These are phyloP conservation scores for Carnegiea gigantea DNA, from an alignment of 179 eudicot species.

Conservation along the genomic window DNA sequence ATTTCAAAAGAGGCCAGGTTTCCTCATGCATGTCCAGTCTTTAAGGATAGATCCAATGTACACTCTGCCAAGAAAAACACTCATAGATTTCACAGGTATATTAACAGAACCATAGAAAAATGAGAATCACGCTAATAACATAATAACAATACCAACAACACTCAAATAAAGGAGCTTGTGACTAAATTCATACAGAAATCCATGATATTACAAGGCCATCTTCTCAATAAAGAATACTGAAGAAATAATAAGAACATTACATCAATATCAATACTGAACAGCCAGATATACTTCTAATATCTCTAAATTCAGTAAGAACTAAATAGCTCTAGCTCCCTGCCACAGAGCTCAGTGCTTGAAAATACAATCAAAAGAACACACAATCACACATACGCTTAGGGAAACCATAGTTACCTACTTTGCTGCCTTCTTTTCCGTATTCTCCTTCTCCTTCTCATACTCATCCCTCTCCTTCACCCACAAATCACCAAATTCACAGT, in stretches of 20 bases:
- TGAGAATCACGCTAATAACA: neutral
- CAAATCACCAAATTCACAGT: constrained; percentile 83
- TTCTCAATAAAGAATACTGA: neutral
- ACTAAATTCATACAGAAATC: neutral
- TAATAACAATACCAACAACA: neutral
- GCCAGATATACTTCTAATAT: neutral
- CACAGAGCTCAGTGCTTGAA: neutral
- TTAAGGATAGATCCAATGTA: neutral
- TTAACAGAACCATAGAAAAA: neutral
- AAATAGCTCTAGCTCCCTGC: neutral
- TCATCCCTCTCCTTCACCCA: constrained; percentile 87
- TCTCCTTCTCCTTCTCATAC: constrained; percentile 39
- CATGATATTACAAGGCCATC: constrained; percentile 2
- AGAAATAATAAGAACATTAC: neutral
- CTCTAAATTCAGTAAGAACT: neutral
- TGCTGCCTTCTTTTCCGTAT: constrained; percentile 13
- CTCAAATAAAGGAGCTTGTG: neutral
- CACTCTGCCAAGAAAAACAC: neutral
- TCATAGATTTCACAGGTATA: too few species aligned
- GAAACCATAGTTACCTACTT: neutral
- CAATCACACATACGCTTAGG: neutral
- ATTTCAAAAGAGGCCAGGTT: too few species aligned
- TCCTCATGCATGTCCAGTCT: too few species aligned
- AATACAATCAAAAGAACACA: neutral
- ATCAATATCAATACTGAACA: too few species aligned